phyloP scores from a whole-genome alignment of 1,284 basidiomycete species.

The Ustanciosporium gigantosporum region DNA sequence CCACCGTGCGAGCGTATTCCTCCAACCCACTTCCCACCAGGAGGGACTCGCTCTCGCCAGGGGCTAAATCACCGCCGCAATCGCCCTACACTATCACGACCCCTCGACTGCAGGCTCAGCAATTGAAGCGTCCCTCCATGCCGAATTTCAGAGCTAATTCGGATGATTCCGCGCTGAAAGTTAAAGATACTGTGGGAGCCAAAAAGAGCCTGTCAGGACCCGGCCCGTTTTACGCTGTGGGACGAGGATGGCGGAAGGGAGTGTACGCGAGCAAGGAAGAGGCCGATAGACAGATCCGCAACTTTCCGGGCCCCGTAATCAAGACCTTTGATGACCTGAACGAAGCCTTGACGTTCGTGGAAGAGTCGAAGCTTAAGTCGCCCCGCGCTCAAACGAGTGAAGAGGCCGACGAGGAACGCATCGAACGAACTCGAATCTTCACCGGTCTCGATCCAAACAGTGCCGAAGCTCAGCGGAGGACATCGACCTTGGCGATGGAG shows the following conservation, averaged over 20 bases:
- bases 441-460: slow-evolving; percentile 16
- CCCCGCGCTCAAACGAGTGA: slow-evolving; percentile 2
- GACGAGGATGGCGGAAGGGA: slow-evolving; percentile 42
- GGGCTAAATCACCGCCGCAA: slow-evolving; percentile 1
- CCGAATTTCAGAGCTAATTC: slow-evolving; percentile 4
- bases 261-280: slow-evolving; percentile 29
- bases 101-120: slow-evolving; percentile 1
- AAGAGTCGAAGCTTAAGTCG: slow-evolving; percentile 2
- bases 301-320: slow-evolving; percentile 36
- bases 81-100: slow-evolving; percentile 15
- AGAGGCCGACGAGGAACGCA: slow-evolving; percentile 19
- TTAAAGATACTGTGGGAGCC: not conserved
- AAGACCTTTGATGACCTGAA: slow-evolving; percentile 20
- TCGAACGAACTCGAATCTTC: slow-evolving; percentile 30
- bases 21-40: slow-evolving; percentile 3
- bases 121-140: slow-evolving; percentile 2
- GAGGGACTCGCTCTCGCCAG: not conserved
- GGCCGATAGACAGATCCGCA: slow-evolving; percentile 29
- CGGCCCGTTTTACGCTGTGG: slow-evolving; percentile 26
- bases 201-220: slow-evolving; percentile 1
- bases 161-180: not conserved
- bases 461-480: slow-evolving; percentile 11
- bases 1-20: slow-evolving; percentile 11
- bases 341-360: slow-evolving; percentile 23
- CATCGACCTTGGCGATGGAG: slow-evolving; percentile 8